phyloP scores from a whole-genome alignment of 768 basidiomycete genomes.

The Mycena epipterygia region DNA sequence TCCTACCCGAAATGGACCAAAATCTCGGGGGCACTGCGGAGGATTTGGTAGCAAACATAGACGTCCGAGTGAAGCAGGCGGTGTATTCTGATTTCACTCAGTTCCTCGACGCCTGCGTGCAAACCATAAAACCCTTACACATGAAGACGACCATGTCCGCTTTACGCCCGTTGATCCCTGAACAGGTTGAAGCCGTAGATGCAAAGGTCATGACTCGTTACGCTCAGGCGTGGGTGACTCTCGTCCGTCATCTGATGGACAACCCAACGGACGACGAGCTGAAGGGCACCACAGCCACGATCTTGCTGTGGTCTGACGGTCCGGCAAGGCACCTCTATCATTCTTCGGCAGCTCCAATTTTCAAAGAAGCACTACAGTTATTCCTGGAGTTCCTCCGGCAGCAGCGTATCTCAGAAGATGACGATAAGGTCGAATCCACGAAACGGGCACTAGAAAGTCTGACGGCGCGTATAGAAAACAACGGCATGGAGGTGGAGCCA shows the following conservation, averaged over 20 bases:
- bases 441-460: background rate
- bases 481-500: too few relatives aligned
- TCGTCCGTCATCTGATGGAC: background rate
- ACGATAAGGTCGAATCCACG: background rate
- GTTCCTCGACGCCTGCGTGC: background rate
- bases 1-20: background rate
- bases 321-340: background rate
- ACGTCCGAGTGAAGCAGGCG: background rate
- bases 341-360: background rate
- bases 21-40: background rate
- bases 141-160: background rate
- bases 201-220: background rate
- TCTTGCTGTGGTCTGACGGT: background rate
- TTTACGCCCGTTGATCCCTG: background rate
- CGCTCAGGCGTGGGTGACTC: background rate
- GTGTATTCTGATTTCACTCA: background rate
- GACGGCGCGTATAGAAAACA: background rate
- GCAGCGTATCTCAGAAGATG: background rate
- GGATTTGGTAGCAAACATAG: background rate
- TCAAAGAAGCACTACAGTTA: background rate
- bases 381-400: background rate
- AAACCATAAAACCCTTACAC: background rate
- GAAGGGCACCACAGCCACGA: background rate
- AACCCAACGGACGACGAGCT: background rate
- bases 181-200: background rate